Evolutionary conservation across 208 protist species (phyloP).

Genomic region (Spongospora subterranea): DNA sequence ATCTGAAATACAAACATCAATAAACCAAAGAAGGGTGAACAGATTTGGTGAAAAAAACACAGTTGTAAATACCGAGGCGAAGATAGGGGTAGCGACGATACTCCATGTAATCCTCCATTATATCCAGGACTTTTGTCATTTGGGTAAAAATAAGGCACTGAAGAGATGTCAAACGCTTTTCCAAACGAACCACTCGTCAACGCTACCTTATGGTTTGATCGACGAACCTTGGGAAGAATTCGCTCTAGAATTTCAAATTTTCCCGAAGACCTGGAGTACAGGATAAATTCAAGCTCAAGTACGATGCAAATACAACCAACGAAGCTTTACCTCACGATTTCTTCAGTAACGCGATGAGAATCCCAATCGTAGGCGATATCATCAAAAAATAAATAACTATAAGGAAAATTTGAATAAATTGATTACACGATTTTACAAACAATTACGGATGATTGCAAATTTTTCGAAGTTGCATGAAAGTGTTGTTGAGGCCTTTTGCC

Average conservation of each 20-base stretch:
- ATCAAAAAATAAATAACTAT: constrained; percentile 75
- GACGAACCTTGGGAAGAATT: constrained; percentile 74
- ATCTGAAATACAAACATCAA: constrained; percentile 46
- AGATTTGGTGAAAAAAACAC: too few relatives aligned
- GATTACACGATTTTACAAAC: too few relatives aligned
- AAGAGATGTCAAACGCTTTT: background rate
- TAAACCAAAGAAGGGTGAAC: background rate
- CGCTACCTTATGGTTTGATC: constrained; percentile 70
- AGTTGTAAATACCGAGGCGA: constrained; percentile 64
- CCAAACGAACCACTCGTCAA: constrained; percentile 9
- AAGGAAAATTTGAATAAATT: too few relatives aligned
- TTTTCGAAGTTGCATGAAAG: constrained; percentile 83
- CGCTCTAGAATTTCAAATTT: constrained; percentile 76
- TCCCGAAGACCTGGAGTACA: constrained; percentile 60
- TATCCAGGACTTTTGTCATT: constrained; percentile 87
- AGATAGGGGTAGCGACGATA: constrained; percentile 65
- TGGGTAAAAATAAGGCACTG: constrained; percentile 97
- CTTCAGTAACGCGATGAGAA: background rate
- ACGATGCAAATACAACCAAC: background rate
- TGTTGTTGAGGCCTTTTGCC: constrained; percentile 44
- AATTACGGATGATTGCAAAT: constrained; percentile 92
- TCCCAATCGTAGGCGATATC: constrained; percentile 46
- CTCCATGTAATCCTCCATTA: constrained; percentile 80
- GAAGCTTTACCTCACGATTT: constrained; percentile 32
- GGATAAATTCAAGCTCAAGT: background rate